Evolutionary conservation across 495 filamentous ascomycete species (phyloP).

Genomic region (Alectoria sarmentosa): DNA sequence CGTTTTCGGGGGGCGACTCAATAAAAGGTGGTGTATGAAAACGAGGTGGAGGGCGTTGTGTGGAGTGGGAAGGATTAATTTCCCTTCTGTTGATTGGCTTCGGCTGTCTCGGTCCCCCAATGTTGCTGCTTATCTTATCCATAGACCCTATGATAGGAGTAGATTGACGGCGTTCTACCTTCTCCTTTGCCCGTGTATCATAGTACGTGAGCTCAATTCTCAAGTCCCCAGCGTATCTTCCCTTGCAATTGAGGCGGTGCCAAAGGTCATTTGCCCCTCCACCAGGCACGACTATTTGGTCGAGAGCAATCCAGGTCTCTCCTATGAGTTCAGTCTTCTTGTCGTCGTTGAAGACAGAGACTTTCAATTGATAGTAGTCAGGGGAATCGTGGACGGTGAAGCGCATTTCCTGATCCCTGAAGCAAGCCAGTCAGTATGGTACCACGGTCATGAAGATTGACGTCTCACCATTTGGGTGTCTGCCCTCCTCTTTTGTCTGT

Average conservation of each 20-base stretch:
- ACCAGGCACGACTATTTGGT: slow-evolving; percentile 71
- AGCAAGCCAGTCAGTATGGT: slow-evolving; percentile 14
- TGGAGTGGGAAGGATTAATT: slow-evolving; percentile 35
- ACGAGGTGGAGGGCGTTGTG: too few species aligned
- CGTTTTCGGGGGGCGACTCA: too few species aligned
- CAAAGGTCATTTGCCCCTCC: slow-evolving; percentile 90
- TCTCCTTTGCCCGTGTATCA: slow-evolving; percentile 75
- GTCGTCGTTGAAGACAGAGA: slow-evolving; percentile 96
- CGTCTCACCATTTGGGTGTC: slow-evolving; percentile 81
- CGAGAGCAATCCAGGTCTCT: slow-evolving; percentile 80
- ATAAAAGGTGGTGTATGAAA: slow-evolving; percentile 21
- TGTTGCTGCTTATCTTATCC: slow-evolving; percentile 8
- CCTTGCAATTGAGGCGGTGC: slow-evolving; percentile 78
- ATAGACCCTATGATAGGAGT: slow-evolving; percentile 16
- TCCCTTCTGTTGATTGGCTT: slow-evolving; percentile 69
- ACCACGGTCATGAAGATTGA: background rate
- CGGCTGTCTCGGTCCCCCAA: slow-evolving; percentile 49
- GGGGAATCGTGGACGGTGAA: slow-evolving; percentile 94
- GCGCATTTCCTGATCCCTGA: slow-evolving; percentile 93
- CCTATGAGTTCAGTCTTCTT: slow-evolving; percentile 95
- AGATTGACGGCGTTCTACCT: slow-evolving; percentile 47
- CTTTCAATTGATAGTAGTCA: slow-evolving; percentile 89
- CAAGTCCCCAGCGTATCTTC: slow-evolving; percentile 92
- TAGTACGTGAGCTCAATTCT: slow-evolving; percentile 96
- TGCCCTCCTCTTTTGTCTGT: slow-evolving; percentile 93